Evolutionary conservation across 768 basidiomycete genomes (phyloP).

Genomic region (Mycena vulgaris): DNA sequence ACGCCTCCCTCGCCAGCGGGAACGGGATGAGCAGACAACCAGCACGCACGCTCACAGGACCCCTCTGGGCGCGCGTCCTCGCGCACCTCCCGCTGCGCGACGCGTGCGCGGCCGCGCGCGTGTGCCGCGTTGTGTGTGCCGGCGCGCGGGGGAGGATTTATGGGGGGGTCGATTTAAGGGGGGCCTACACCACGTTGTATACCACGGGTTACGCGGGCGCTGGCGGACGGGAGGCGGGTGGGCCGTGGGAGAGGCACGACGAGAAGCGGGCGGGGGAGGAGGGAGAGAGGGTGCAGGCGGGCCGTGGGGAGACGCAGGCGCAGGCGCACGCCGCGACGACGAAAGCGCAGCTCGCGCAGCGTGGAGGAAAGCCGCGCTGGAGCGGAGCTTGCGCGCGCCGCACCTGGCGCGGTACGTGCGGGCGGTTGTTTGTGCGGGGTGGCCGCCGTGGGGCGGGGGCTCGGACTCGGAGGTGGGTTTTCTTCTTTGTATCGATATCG

Average conservation of each 20-base stretch:
- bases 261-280: too few species aligned
- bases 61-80: constrained; percentile 8
- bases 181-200: too few species aligned
- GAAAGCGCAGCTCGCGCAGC: too few species aligned
- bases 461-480: neutral
- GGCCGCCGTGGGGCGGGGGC: constrained; percentile 24
- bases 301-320: too few species aligned
- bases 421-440: constrained; percentile 31
- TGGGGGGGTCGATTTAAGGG: constrained; percentile 15
- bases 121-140: constrained; percentile 5
- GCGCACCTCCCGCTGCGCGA: neutral
- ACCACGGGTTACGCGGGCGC: too few species aligned
- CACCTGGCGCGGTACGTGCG: constrained; percentile 28
- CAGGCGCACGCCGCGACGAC: too few species aligned
- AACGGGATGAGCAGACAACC: neutral
- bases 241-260: too few species aligned
- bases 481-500: neutral
- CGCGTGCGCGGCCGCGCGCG: constrained; percentile 9
- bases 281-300: too few species aligned
- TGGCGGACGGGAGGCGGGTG: too few species aligned
- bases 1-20: neutral
- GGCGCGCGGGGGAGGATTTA: constrained; percentile 23
- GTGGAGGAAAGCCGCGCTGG: too few species aligned
- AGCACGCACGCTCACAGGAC: too few species aligned
- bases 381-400: neutral